These are phyloP conservation scores for Gynostemma pentaphyllum DNA, from an alignment of 306 rosid genomes.

Conservation along the genomic window DNA sequence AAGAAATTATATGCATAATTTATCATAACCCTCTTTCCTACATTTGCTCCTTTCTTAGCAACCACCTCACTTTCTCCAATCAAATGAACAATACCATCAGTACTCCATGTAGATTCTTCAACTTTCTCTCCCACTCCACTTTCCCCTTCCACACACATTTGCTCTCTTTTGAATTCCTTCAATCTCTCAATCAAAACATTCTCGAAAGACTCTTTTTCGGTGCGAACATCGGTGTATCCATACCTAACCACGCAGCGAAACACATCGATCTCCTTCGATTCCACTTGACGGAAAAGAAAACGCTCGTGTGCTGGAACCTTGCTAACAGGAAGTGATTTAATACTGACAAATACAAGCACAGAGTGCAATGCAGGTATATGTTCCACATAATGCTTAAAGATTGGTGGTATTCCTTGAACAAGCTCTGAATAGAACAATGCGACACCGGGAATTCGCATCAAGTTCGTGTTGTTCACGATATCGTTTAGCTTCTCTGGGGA, in stretches of 20 bases:
- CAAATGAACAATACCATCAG: too few species aligned
- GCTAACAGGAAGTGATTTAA: conserved; percentile 15
- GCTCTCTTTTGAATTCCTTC: conserved; percentile 24
- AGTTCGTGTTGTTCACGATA: not conserved
- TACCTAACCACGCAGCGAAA: conserved; percentile 29
- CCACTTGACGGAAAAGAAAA: conserved; percentile 1
- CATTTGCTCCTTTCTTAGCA: too few species aligned
- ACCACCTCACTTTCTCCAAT: too few species aligned
- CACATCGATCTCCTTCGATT: conserved; percentile 11
- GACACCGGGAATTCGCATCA: conserved; percentile 11
- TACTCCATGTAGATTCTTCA: too few species aligned
- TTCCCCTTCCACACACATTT: conserved; percentile 1
- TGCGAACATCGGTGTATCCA: conserved; percentile 15
- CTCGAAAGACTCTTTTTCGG: conserved; percentile 14
- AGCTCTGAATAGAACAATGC: conserved; percentile 27
- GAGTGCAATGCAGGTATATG: conserved; percentile 31
- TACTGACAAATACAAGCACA: conserved; percentile 23
- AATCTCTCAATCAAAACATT: conserved; percentile 29
- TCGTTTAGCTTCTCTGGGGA: not conserved
- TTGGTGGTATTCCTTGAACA: conserved; percentile 33
- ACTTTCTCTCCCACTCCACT: not conserved
- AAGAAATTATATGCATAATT: too few species aligned
- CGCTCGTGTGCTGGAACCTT: not conserved
- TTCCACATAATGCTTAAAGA: conserved; percentile 23
- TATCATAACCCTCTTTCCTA: too few species aligned